Base-by-base conservation (phyloP, 305 asterid genomes). In the Fraxinus velutina region DNA sequence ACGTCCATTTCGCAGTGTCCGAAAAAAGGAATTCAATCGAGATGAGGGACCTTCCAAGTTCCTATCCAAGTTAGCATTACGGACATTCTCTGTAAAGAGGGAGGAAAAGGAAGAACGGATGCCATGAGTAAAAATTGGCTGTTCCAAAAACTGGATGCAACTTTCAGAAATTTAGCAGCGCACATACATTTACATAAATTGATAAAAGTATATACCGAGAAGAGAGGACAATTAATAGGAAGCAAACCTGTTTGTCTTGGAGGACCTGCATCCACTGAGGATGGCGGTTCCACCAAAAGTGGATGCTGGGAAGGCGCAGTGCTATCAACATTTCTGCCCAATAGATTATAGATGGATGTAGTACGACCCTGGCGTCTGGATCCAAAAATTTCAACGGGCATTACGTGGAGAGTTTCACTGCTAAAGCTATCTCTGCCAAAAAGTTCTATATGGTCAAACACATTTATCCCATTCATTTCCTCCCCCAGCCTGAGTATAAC, bases 311-410 rank as follows among this genome's bases (percentile, higher is more conserved):
- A 83, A 71, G 96, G 94, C 39, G 86, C 88, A 82, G 85, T 42
- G 84, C 84, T 83, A 47, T 95, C 97, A 82, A 91, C 87, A 82
- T 87, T 88, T 88, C 99, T 91, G 66, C 98, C 99, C 85, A 95
- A 87, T 19, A 95, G 89, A 87, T 91, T 95, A 88, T 95, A 95
- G 85, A 95, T 95, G 81, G 99, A 95, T 6, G 99, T 95, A 22
- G 97, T 93, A 79, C 99, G 94, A 78, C 98, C 98, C 81, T 88
- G 97, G 39, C 97, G 96, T 78, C 99, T 92, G 85, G 99, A 92
- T 85, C 97, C 97, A 91, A 95, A 95, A 84, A 95, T 89, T 88
- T 95, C 99, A 82, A 94, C 97, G 15, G 99, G 99, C 99, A 95
- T 93, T 79, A 95, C 99, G 79, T 91, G 99, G 82, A 95, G 89